These are phyloP conservation scores for Sugiyamaella paludigena DNA, from an alignment of 1,139 yeast species.

Conservation along the genomic window DNA sequence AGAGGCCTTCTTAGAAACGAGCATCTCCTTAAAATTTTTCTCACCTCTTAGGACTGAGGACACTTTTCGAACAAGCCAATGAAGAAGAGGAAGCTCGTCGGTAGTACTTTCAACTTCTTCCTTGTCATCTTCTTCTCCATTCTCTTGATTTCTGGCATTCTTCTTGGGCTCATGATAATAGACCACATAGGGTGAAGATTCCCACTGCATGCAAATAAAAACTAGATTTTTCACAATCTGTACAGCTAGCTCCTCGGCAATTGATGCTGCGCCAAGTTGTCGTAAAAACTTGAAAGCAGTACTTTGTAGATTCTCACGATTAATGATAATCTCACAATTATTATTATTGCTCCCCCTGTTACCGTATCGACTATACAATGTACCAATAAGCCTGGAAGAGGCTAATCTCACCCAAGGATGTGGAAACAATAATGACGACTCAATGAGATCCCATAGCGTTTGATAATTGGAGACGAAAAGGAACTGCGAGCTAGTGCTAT, in stretches of 20 bases:
- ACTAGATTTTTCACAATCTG: constrained; percentile 70
- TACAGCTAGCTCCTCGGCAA: constrained; percentile 61
- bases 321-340: constrained; percentile 19
- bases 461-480: constrained; percentile 39
- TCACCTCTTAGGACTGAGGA: constrained; percentile 68
- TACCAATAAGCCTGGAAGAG: constrained; percentile 60
- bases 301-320: constrained; percentile 48
- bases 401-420: constrained; percentile 88
- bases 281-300: constrained; percentile 68
- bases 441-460: constrained; percentile 52
- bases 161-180: constrained; percentile 12
- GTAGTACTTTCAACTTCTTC: constrained; percentile 19
- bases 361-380: constrained; percentile 43
- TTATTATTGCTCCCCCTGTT: constrained; percentile 26
- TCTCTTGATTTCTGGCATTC: constrained; percentile 25
- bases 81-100: constrained; percentile 46
- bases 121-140: constrained; percentile 30
- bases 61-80: constrained; percentile 60
- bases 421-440: constrained; percentile 67
- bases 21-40: constrained; percentile 49
- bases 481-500: constrained; percentile 16
- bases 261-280: constrained; percentile 76
- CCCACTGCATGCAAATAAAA: constrained; percentile 63
- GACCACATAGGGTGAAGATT: constrained; percentile 41
- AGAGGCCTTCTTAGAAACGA: constrained; percentile 61